Evolutionary conservation across 2,329 filamentous ascomycete species (phyloP).

Genomic region (Nemania bipapillata): DNA sequence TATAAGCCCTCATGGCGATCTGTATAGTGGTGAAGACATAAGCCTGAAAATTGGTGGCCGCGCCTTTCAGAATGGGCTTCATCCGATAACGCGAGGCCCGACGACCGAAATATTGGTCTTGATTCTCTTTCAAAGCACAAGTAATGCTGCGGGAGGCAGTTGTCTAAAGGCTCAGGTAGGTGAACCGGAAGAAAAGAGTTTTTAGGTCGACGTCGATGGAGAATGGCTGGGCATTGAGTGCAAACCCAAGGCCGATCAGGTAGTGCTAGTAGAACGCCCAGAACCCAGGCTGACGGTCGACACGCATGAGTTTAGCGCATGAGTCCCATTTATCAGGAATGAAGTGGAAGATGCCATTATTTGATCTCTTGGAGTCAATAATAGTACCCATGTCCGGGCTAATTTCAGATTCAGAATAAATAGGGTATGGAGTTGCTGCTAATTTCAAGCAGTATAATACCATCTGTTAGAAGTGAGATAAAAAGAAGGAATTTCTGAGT

Average conservation of each 20-base stretch:
- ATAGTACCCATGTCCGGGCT: too few species aligned
- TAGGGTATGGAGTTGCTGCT: too few species aligned
- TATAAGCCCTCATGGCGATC: too few species aligned
- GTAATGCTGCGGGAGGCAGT: slow-evolving; percentile 62
- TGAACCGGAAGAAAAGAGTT: background rate
- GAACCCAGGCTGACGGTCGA: slow-evolving; percentile 62
- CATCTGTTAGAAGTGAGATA: too few species aligned
- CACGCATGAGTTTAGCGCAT: slow-evolving; percentile 55
- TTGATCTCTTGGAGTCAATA: background rate
- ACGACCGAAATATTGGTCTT: slow-evolving; percentile 65
- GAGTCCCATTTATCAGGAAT: background rate
- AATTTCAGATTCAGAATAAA: too few species aligned
- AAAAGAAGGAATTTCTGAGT: too few species aligned
- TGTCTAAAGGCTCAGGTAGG: slow-evolving; percentile 41
- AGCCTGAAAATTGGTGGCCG: slow-evolving; percentile 49
- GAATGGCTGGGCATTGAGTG: slow-evolving; percentile 13
- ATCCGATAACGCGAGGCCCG: slow-evolving; percentile 61
- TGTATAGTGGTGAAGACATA: slow-evolving; percentile 58
- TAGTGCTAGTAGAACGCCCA: slow-evolving; percentile 65
- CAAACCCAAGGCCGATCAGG: slow-evolving; percentile 52
- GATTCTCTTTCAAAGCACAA: slow-evolving; percentile 66
- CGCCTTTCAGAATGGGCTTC: slow-evolving; percentile 61
- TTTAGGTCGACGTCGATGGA: slow-evolving; percentile 3
- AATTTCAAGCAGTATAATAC: too few species aligned
- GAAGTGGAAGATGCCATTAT: background rate